A percentile compares a stretch with the other conserved stretches of the same genome.
These are phyloP conservation scores for Lepidium sativum DNA, from an alignment of 345 rosid species.

Conservation along the genomic window DNA sequence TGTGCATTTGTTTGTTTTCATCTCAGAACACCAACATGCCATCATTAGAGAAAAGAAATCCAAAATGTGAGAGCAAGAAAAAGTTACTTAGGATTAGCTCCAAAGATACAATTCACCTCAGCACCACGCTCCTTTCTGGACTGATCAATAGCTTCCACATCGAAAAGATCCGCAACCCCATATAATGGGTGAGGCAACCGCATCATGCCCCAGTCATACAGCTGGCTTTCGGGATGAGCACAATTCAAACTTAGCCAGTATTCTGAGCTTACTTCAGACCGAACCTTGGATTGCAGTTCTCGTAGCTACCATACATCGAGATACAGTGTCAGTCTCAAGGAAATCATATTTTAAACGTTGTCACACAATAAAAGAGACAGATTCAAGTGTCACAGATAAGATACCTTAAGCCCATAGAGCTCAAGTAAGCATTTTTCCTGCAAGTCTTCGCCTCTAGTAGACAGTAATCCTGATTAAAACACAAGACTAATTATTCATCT, in stretches of 20 bases:
- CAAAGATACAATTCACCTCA: conserved; percentile 49
- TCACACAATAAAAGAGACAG: not conserved
- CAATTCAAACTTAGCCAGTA: conserved; percentile 69
- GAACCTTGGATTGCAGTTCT: conserved; percentile 66
- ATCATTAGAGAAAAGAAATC: not conserved
- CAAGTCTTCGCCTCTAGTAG: conserved; percentile 75
- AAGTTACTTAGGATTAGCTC: not conserved
- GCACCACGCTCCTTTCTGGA: conserved; percentile 84
- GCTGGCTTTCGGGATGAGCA: conserved; percentile 48
- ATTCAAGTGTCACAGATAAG: not conserved
- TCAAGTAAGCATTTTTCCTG: conserved; percentile 80
- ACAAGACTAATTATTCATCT: not conserved
- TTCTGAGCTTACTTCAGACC: conserved; percentile 66
- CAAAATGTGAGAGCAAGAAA: not conserved
- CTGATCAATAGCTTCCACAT: conserved; percentile 73
- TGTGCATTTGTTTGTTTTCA: not conserved
- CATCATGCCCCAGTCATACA: conserved; percentile 96
- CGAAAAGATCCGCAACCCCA: conserved; percentile 83
- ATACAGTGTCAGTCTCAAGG: not conserved
- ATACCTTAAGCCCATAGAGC: conserved; percentile 86
- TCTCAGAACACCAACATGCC: not conserved
- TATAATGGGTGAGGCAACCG: conserved; percentile 64
- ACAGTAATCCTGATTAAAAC: conserved; percentile 58
- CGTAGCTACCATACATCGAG: conserved; percentile 44
- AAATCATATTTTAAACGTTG: not conserved